Conservation (phyloP, 169 alveolate genomes). For the Ophryocystis elektroscirrha region DNA sequence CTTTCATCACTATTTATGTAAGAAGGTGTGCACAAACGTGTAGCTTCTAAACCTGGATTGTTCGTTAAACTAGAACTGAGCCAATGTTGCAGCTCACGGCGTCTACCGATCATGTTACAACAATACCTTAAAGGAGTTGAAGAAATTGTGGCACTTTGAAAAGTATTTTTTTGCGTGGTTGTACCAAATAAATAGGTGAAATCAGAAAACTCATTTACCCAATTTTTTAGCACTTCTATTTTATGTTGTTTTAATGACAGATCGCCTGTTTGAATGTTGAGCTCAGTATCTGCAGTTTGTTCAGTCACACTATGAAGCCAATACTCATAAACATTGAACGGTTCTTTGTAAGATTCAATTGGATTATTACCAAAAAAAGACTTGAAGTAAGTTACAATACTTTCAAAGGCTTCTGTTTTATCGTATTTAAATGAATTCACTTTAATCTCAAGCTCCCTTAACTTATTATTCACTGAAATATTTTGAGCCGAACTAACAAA, state of each 20-base stretch:
- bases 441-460: no score
- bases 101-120: conserved; percentile 20
- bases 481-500: no score
- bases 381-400: no score
- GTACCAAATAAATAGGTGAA: conserved; percentile 10
- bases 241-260: conserved; percentile 20
- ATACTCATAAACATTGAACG: conserved; percentile 11
- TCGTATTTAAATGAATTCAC: no score
- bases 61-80: no score
- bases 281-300: conserved; percentile 19
- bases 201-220: conserved; percentile 24
- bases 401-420: no score
- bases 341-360: no score
- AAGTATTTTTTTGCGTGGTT: conserved; percentile 3
- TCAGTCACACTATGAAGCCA: conserved; percentile 15
- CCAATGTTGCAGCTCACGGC: conserved; percentile 24
- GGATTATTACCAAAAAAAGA: no score
- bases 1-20: no score
- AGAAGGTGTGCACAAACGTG: no score
- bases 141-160: conserved; percentile 22
- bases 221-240: conserved; percentile 19
- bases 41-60: no score
- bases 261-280: conserved; percentile 19
- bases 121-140: conserved; percentile 10
- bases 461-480: no score